Evolutionary conservation across 176 grass and related monocot genomes (phyloP).

Genomic region (Saccharum spontaneum): DNA sequence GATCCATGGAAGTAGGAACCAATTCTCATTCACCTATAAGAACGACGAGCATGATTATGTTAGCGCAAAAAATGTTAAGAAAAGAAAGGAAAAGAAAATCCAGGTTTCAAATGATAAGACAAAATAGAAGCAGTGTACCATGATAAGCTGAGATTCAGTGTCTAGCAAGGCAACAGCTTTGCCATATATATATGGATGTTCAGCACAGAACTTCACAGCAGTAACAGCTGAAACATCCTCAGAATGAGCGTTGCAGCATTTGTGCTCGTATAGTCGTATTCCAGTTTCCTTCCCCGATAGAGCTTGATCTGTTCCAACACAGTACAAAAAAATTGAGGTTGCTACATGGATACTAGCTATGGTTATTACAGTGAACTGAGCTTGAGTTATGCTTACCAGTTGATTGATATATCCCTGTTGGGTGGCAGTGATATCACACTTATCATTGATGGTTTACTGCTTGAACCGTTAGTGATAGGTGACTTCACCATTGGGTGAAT

Average conservation of each 20-base stretch:
- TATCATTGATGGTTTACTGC: too few species aligned
- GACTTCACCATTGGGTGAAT: too few species aligned
- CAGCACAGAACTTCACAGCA: slow-evolving; percentile 58
- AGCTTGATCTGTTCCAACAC: slow-evolving; percentile 70
- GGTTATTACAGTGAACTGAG: not conserved
- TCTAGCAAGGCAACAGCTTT: slow-evolving; percentile 68
- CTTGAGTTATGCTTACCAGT: slow-evolving; percentile 52
- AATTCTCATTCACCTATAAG: slow-evolving; percentile 57
- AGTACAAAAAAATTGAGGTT: not conserved
- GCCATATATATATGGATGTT: slow-evolving; percentile 83
- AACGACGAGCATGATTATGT: not conserved
- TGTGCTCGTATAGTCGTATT: too few species aligned
- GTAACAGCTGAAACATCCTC: slow-evolving; percentile 52
- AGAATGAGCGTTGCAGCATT: slow-evolving; percentile 49
- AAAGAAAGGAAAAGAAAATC: not conserved
- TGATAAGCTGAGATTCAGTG: slow-evolving; percentile 51
- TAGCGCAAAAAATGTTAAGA: not conserved
- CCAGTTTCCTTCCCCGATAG: slow-evolving; percentile 65
- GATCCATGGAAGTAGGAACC: slow-evolving; percentile 67
- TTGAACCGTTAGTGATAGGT: too few species aligned
- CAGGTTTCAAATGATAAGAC: not conserved
- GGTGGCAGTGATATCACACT: too few species aligned
- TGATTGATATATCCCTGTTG: too few species aligned
- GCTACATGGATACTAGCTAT: not conserved
- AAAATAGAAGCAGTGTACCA: slow-evolving; percentile 44